These are phyloP conservation scores for Pleurotus giganteus DNA, from an alignment of 768 basidiomycete genomes.

Conservation along the genomic window DNA sequence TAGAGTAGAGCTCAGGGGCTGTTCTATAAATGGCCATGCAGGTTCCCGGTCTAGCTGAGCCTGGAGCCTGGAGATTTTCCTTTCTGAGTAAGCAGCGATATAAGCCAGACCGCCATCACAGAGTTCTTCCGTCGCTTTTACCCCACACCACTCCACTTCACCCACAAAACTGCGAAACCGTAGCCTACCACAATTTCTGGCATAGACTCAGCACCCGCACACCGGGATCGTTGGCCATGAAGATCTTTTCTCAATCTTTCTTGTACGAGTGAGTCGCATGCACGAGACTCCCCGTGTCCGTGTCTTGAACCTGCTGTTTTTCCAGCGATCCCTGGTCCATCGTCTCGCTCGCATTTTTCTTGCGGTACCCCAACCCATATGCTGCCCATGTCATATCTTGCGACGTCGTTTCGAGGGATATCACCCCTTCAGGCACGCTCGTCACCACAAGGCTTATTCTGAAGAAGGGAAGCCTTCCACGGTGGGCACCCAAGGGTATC, in stretches of 20 bases:
- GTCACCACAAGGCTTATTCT: conserved; percentile 88
- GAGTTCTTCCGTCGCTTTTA: conserved; percentile 8
- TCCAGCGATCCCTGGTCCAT: conserved; percentile 90
- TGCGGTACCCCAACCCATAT: conserved; percentile 95
- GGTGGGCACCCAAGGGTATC: conserved; percentile 87
- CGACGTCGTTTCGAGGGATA: conserved; percentile 86
- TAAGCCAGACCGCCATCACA: not conserved
- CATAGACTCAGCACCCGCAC: not conserved
- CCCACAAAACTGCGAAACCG: not conserved
- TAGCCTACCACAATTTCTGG: not conserved
- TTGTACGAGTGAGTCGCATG: conserved; percentile 46
- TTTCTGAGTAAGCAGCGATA: conserved; percentile 1
- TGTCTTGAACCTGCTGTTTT: not conserved
- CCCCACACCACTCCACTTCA: conserved; percentile 6
- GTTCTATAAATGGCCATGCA: not conserved
- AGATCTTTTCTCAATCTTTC: conserved; percentile 56
- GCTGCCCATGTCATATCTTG: conserved; percentile 92
- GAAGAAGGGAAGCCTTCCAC: conserved; percentile 87
- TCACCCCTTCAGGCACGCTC: conserved; percentile 72
- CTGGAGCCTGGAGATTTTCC: conserved; percentile 7
- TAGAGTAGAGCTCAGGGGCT: not conserved
- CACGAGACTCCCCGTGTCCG: not conserved
- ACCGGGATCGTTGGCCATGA: conserved; percentile 42
- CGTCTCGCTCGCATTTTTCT: conserved; percentile 89
- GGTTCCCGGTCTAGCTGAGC: not conserved